These are phyloP conservation scores for Juglanconis oblonga DNA, from an alignment of 2,329 filamentous ascomycete species.

Conservation along the genomic window DNA sequence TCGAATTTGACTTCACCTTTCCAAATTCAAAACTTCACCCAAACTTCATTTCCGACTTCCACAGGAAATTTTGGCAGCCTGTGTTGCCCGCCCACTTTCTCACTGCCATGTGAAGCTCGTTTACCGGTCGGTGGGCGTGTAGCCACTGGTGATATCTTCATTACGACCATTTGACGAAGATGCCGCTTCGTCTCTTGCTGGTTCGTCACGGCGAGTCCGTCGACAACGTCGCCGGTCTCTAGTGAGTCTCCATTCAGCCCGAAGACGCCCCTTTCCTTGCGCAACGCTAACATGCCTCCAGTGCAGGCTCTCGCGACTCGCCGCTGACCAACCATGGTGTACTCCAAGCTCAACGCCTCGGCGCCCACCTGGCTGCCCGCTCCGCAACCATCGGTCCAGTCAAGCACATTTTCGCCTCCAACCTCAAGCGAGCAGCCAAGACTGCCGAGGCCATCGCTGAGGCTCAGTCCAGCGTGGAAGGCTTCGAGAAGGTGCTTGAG, in stretches of 20 bases:
- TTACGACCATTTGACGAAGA: neutral
- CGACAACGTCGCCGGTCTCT: slow-evolving; percentile 78
- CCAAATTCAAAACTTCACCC: neutral
- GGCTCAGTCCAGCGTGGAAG: slow-evolving; percentile 40
- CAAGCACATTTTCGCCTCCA: slow-evolving; percentile 72
- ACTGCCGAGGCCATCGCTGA: slow-evolving; percentile 67
- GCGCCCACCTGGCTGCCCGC: slow-evolving; percentile 51
- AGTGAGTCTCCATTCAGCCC: slow-evolving; percentile 47
- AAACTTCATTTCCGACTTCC: too few relatives aligned
- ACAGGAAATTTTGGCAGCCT: too few relatives aligned
- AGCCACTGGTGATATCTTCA: neutral
- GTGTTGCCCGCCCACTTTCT: neutral
- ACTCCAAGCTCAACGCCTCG: slow-evolving; percentile 73
- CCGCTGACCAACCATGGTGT: slow-evolving; percentile 77
- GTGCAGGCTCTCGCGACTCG: slow-evolving; percentile 79
- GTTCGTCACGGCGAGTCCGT: slow-evolving; percentile 88
- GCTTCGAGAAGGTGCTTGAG: neutral
- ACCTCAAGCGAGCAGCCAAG: slow-evolving; percentile 68
- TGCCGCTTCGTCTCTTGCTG: slow-evolving; percentile 63
- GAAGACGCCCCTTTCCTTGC: slow-evolving; percentile 18
- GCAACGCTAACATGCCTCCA: slow-evolving; percentile 48
- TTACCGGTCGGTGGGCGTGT: neutral
- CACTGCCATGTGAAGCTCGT: neutral
- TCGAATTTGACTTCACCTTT: too few relatives aligned
- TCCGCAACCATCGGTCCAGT: slow-evolving; percentile 33